Base-by-base conservation (phyloP, 306 rosid species). In the Alnus glutinosa region DNA sequence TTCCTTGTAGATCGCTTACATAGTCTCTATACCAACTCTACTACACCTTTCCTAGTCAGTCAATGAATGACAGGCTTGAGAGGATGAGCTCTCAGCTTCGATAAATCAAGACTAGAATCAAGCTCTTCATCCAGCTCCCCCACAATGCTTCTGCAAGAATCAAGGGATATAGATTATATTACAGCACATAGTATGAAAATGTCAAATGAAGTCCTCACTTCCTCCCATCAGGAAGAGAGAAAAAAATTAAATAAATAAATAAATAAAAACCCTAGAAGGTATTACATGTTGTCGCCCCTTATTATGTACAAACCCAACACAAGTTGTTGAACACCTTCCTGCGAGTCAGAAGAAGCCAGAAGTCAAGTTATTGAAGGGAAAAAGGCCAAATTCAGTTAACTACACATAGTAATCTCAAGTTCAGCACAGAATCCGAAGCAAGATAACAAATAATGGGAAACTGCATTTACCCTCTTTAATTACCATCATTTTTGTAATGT, bases 281-380 rank as follows among this genome's bases (percentile, higher is more conserved):
- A 84, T 81, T 91, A 95, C 98, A 95, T 92, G 89, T 95, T 95
- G 86, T 95, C 98, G 54, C 98, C 98, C 85, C 98, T 89, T 46
- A 95, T 92, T 85, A 92, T 95, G 84, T 95, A 92, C 80, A 95
- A 73, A 15, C 98, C 98, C 74, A 95, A 82, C 77, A 91, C 98
- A 70, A 92, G 95, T 83, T 91, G 95, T 76, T 92, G 98, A 59
- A 95, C 98, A 39, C 98, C 98, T 85, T 95, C 98, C 98, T 95
- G 96, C 83, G 71, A 70, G 61, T 62, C 81, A 75, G 78, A 81
- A 77, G 68, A 50, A 23, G 50, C 47, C 78, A 70, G 34, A 71
- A 32, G 49, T 52, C 7, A 4, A 51, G 67, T 55, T 58, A 77
- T 28, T 74, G 47, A 55, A 70, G 66, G 75, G 44, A 66, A 51